Percentiles rank a stretch among this genome's conserved stretches.
phyloP scores from a whole-genome alignment of 306 rosid species.

The Cucurbita moschata region DNA sequence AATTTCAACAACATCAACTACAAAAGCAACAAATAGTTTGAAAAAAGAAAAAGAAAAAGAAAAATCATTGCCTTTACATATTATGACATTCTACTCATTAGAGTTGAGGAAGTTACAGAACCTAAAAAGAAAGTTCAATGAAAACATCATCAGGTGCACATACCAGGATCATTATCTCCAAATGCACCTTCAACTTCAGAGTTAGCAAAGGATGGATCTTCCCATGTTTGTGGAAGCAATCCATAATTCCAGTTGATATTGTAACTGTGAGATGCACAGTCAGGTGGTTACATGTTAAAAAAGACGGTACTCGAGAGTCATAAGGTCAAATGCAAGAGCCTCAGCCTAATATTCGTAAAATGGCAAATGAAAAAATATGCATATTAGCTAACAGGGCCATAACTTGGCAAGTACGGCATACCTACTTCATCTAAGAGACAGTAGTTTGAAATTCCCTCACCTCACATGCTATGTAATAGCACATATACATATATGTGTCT shows the following conservation, averaged over 20 bases:
- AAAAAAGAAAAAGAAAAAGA: not conserved
- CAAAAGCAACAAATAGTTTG: constrained; percentile 3
- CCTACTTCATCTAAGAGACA: not conserved
- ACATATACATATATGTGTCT: not conserved
- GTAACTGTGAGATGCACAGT: constrained; percentile 29
- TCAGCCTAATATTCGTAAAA: not conserved
- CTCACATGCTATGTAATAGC: not conserved
- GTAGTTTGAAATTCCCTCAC: not conserved
- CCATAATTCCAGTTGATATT: constrained; percentile 92
- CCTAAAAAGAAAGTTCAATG: not conserved
- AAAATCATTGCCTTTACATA: not conserved
- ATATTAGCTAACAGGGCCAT: not conserved
- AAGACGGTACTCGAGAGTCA: not conserved
- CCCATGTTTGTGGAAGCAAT: constrained; percentile 96
- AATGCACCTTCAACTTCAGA: constrained; percentile 83
- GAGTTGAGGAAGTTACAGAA: not conserved
- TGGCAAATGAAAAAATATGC: not conserved
- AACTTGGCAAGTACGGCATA: not conserved
- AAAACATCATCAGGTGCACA: constrained; percentile 9
- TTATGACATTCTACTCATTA: not conserved
- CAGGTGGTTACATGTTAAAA: not conserved
- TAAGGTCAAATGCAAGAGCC: not conserved
- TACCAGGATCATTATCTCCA: constrained; percentile 94
- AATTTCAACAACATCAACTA: constrained; percentile 89
- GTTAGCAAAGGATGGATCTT: constrained; percentile 79